Base-by-base conservation (phyloP, 768 basidiomycete species). In the Cystobasidium onofrii region DNA sequence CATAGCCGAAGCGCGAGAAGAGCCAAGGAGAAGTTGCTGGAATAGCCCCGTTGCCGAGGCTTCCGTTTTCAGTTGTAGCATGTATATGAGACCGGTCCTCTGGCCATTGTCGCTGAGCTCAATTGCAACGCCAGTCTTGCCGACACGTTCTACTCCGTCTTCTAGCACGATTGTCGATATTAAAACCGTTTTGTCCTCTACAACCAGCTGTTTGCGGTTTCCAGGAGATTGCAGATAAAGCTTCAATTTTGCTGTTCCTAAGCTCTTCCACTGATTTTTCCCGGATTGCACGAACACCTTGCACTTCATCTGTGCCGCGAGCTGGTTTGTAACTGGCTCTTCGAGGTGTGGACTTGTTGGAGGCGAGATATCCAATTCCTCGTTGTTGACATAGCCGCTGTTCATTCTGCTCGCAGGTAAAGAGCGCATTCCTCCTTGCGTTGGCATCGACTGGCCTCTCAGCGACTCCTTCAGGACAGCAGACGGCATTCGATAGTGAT, bases 111-210 rank as follows among this genome's bases (percentile, higher is more conserved):
- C 91, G 81, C 91, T 93, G 64, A 99, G 83, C 81, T 98, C 95
- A 75, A 99, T 89, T 55, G 96, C 96, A 46, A 99, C 89, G 17
- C 96, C 96, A 1, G 95, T 98, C 83, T 95, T 97, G 25, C 91
- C 96, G n/a, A 99, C 95, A 57, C 95, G 85, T 82, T 99, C 96
- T 31, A 98, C 95, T 9, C 94, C 96, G 80, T 97, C 94, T 3
- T 89, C 91, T 64, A 97, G 84, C 34, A 99, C 91, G 75, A 98
- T 96, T 6, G 96, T 97, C 50, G 92, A 95, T 76, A 99, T 93
- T 50, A 98, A 81, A 76, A 92, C 84, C 3, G 87, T 84, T 77
- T 88, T 88, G 71, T 87, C 86, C 81, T 93, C 89, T 34, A 97
- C 94, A 18, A 98, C 96, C 33, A 99, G 86, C 81, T 99, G 96